Conservation (phyloP, 2,329 filamentous ascomycete species). For the Colletotrichum lupini region DNA sequence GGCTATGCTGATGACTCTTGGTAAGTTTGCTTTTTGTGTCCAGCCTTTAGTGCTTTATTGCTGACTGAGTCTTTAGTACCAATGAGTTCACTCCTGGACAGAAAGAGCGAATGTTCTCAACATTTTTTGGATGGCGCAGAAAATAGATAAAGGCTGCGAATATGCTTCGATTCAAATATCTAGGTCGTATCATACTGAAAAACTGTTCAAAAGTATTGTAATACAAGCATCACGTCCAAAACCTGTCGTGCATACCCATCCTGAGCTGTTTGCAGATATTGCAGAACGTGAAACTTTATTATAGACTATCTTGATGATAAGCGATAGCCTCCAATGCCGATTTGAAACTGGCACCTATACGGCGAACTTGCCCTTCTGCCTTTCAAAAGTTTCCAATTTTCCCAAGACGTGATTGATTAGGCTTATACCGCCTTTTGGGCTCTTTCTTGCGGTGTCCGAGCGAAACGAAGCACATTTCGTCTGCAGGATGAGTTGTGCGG, state of each 20-base stretch:
- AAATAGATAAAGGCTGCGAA: slow-evolving; percentile 33
- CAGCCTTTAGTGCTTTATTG: not conserved
- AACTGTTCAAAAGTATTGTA: not conserved
- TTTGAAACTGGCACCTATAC: no score
- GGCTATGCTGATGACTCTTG: slow-evolving; percentile 48
- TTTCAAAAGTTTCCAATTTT: not conserved
- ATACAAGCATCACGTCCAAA: not conserved
- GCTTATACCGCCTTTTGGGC: not conserved
- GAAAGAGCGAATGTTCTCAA: slow-evolving; percentile 48
- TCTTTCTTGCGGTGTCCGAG: not conserved
- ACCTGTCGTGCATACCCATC: no score
- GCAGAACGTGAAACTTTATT: no score
- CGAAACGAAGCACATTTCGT: not conserved
- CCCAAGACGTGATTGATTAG: not conserved
- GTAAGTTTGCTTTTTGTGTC: not conserved
- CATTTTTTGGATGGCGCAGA: slow-evolving; percentile 24
- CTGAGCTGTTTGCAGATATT: no score
- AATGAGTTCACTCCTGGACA: slow-evolving; percentile 56
- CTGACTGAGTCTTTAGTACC: not conserved
- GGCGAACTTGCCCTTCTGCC: no score
- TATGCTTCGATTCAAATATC: no score
- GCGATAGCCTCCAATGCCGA: no score
- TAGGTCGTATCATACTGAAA: not conserved
- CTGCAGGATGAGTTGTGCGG: no score
- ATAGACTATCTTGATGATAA: no score